phyloP scores from a whole-genome alignment of 1,284 basidiomycete genomes.

The Trametes sp. region DNA sequence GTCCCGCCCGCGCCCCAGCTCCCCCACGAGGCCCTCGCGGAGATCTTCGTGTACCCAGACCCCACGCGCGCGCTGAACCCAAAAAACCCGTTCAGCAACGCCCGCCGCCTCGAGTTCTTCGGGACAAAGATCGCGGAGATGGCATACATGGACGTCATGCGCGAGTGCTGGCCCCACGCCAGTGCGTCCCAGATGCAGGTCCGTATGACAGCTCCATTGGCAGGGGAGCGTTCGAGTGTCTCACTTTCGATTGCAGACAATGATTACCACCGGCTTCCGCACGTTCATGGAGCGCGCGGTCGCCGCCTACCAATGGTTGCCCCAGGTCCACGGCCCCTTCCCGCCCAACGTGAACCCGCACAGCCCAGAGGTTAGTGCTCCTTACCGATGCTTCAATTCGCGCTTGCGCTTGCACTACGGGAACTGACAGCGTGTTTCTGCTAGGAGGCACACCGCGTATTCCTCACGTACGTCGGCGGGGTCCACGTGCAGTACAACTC shows the following conservation, averaged over 20 bases:
- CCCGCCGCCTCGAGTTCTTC: conserved; percentile 1
- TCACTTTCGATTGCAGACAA: background rate
- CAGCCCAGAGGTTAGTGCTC: background rate
- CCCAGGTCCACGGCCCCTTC: background rate
- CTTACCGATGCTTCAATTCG: background rate
- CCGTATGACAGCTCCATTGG: background rate
- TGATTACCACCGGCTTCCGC: background rate
- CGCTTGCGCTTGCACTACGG: too few relatives aligned
- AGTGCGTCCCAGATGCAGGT: background rate
- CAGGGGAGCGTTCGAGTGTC: too few relatives aligned
- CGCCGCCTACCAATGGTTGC: background rate
- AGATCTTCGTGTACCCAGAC: conserved; percentile 4
- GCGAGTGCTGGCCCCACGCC: background rate
- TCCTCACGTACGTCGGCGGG: conserved; percentile 13
- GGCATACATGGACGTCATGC: background rate
- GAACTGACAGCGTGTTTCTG: background rate
- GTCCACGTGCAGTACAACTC: background rate
- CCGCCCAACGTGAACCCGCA: background rate
- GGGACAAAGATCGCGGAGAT: background rate
- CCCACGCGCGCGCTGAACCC: background rate
- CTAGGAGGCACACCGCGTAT: conserved; percentile 12
- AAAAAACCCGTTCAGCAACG: background rate
- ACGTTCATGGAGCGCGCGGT: background rate
- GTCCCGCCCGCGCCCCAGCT: background rate
- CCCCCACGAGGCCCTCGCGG: background rate